Base-by-base conservation (phyloP, 1,139 yeast genomes). In the Dujonia santamariae region DNA sequence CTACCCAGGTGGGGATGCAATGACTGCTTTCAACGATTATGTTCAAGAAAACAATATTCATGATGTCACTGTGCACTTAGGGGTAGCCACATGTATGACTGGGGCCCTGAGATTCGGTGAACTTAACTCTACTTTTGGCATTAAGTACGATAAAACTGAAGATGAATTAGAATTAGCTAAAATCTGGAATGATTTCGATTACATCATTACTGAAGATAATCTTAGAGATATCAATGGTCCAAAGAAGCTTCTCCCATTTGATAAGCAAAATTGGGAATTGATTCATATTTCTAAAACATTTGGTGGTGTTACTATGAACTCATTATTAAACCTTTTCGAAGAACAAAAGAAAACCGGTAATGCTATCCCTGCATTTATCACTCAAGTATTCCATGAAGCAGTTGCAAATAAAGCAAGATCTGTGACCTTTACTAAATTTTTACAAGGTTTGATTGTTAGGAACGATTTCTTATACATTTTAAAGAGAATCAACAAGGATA, bases 1-100 rank as follows among this genome's bases (percentile, higher is more conserved):
- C 56, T 90, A 90, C 51, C 96, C 97, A 2, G 97, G 97, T 7
- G 97, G 96, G 0, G 70, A 62, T 4, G 95, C 96, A 0, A 58
- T 88, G 24, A 41, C 54, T 11, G 54, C 52, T 26, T 70, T 84
- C 39, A 85, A 86, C 48, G 45, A 63, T 5, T 58, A 63, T 32
- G 47, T 81, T 9, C 31, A 60, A 7, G 39, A 47, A 4, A 36
- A 44, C 22, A 34, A 43, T 25, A 30, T 35, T 9, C 22, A 35
- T 3, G 34, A 47, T 6, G 53, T 63, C 4, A 47, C 65, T 0
- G 77, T 87, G 4, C 96, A 88, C 53, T 60, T 87, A 61, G 95
- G 85, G 48, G 81, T 81, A 2, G 78, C 85, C 0, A 72, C 94
- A 2, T 85, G 96, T 52, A 87, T 87, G 95, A 77, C 90, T 1